Evolutionary conservation across 179 eudicot species (phyloP).

Genomic region (Corrigiola litoralis): DNA sequence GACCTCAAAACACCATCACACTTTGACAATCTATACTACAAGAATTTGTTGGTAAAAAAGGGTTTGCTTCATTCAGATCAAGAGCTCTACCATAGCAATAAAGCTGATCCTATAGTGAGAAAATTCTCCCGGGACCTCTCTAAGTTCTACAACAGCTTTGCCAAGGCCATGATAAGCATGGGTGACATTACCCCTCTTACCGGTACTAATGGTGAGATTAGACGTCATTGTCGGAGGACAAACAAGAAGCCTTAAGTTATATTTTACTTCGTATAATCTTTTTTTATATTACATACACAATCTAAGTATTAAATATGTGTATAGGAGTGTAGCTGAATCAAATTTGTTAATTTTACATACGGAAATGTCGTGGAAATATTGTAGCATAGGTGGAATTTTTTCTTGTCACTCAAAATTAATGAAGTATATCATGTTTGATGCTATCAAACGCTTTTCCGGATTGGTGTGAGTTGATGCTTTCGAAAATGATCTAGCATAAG

Average conservation of each 20-base stretch:
- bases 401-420: too few species aligned
- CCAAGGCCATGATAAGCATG: constrained; percentile 39
- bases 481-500: too few species aligned
- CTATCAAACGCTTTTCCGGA: too few species aligned
- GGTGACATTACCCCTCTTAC: constrained; percentile 40
- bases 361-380: too few species aligned
- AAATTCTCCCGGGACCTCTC: constrained; percentile 23
- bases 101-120: constrained; percentile 20
- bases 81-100: constrained; percentile 25
- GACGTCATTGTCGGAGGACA: constrained; percentile 38
- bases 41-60: constrained; percentile 20
- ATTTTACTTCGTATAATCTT: background rate
- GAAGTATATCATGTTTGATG: too few species aligned
- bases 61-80: constrained; percentile 47
- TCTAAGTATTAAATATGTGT: too few species aligned
- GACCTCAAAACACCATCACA: constrained; percentile 28
- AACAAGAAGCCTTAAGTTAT: background rate
- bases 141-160: constrained; percentile 24
- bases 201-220: constrained; percentile 32
- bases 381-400: too few species aligned
- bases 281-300: too few species aligned
- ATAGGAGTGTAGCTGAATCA: too few species aligned
- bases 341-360: too few species aligned
- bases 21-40: constrained; percentile 36
- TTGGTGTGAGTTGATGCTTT: too few species aligned